Percentiles rank a stretch among this genome's conserved stretches.
These are phyloP conservation scores for Tripterygium wilfordii DNA, from an alignment of 177 flowering plant genomes.

Conservation along the genomic window DNA sequence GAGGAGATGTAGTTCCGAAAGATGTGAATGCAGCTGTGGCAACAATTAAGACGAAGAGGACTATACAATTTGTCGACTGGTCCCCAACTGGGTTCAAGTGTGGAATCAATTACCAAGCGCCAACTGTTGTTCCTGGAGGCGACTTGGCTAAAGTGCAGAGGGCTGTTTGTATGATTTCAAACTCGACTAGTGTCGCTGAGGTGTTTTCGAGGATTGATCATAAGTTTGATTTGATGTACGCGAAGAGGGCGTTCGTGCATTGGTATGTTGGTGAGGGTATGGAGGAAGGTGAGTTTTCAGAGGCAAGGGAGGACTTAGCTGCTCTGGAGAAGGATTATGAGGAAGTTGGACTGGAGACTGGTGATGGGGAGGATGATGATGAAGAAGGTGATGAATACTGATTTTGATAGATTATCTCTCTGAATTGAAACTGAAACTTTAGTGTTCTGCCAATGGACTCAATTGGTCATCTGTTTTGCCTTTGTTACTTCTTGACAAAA, in stretches of 20 bases:
- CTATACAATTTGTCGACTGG: conserved; percentile 57
- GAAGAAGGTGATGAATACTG: conserved; percentile 46
- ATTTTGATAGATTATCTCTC: too few relatives aligned
- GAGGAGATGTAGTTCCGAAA: too few relatives aligned
- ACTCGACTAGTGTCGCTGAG: too few relatives aligned
- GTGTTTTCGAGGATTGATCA: conserved; percentile 47
- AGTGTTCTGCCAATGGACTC: conserved; percentile 23
- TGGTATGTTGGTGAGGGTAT: conserved; percentile 68
- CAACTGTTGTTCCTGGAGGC: conserved; percentile 47
- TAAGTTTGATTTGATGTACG: too few relatives aligned
- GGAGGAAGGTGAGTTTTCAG: conserved; percentile 65
- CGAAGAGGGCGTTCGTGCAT: conserved; percentile 55
- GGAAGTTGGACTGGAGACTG: conserved; percentile 54
- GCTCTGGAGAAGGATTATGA: conserved; percentile 52
- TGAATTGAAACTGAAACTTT: too few relatives aligned
- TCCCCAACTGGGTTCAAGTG: conserved; percentile 54
- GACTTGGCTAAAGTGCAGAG: too few relatives aligned
- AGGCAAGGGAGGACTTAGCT: conserved; percentile 55
- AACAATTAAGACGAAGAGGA: conserved; percentile 55
- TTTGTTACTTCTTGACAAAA: too few relatives aligned
- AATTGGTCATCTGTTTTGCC: conserved; percentile 14
- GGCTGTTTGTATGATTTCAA: too few relatives aligned
- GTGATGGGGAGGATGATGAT: conserved; percentile 52
- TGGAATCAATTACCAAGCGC: conserved; percentile 50
- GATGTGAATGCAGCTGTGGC: too few relatives aligned